Evolutionary conservation across 1,284 basidiomycete species (phyloP).

Genomic region (Ceratobasidium sp.): DNA sequence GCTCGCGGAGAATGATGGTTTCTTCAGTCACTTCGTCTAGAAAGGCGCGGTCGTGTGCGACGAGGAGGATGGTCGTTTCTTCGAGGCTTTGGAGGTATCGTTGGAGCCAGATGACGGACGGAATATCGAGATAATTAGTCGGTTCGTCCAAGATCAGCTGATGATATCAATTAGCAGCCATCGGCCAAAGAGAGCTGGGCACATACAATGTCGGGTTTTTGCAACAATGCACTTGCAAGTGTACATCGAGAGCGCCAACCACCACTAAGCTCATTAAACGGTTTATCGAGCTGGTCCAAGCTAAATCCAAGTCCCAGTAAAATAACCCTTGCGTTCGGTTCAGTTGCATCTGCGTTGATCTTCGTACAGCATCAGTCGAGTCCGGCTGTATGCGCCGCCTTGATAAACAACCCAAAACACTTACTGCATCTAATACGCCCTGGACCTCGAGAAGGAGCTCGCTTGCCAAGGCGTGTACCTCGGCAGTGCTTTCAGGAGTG

Average conservation of each 20-base stretch:
- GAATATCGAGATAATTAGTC: conserved; percentile 62
- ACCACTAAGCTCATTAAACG: conserved; percentile 69
- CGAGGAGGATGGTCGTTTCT: conserved; percentile 68
- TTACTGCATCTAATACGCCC: conserved; percentile 59
- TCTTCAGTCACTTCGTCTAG: conserved; percentile 76
- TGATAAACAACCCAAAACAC: not conserved
- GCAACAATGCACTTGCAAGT: conserved; percentile 61
- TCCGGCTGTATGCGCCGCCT: not conserved
- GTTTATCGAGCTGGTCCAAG: conserved; percentile 63
- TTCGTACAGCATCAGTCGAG: conserved; percentile 29
- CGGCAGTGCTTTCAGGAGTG: conserved; percentile 51
- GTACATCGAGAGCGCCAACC: conserved; percentile 77
- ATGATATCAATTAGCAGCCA: conserved; percentile 52
- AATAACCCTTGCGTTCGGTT: conserved; percentile 69
- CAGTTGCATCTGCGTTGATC: conserved; percentile 63
- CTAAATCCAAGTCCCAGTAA: conserved; percentile 76
- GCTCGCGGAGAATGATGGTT: conserved; percentile 72
- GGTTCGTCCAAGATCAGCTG: conserved; percentile 56
- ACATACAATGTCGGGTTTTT: conserved; percentile 58
- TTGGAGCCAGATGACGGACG: conserved; percentile 64
- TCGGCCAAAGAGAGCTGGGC: not conserved
- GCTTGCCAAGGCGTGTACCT: conserved; percentile 50
- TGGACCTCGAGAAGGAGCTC: conserved; percentile 60
- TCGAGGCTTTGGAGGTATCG: conserved; percentile 65
- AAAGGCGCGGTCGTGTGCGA: conserved; percentile 81